Evolutionary conservation across 148 eudicot genomes (phyloP), one percentile per base, ranked within the genome.

Genomic region (Suaeda aralocaspica): DNA sequence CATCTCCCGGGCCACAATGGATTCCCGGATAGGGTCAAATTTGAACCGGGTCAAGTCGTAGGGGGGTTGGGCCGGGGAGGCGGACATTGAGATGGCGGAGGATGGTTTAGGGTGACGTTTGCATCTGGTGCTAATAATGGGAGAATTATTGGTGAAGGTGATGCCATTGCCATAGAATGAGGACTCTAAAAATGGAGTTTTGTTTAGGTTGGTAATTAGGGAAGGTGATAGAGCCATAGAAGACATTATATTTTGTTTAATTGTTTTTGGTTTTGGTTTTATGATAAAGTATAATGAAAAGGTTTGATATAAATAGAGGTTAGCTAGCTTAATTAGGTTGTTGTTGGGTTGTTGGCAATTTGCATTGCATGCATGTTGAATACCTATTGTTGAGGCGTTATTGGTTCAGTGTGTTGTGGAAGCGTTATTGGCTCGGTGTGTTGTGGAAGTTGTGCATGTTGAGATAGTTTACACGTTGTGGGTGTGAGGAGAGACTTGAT

Each of bases 1-100:
- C 98, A 92, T 92, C 62, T 92, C 98, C 0, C 98, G 83, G 3
- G 96, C 71, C 12, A 92, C 98, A 64, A 90, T 88, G n/a, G 96
- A 90, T 60, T 92, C 98, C 36, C 88, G 88, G 83, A 92, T 92
- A 12, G 98, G 98, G 15, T 78, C 76, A 75, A 92, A 92, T 33
- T 71, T 80, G 83, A 88, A 77, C 39, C 73, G 68, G 69, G 71
- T 75, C 1, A 90, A 82, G 71, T 90, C 84, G 80, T 90, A 92
- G 0, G 90, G 75, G 0, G 85, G 77, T 1, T 79, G 28, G 8
- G 91, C 6, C 7, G 49, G 29, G 28, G 73, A 2, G 28, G 79
- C 28, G 25, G 74, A 46, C 44, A 44, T 29, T 15, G 77, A 41
- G 68, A 51, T n/a, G n/a, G n/a, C 19, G 30, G 51, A 1, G 42